Evolutionary conservation across 129 eudicot genomes (phyloP), one percentile per base, ranked within the genome.

Genomic region (Pulicaria dysenterica): DNA sequence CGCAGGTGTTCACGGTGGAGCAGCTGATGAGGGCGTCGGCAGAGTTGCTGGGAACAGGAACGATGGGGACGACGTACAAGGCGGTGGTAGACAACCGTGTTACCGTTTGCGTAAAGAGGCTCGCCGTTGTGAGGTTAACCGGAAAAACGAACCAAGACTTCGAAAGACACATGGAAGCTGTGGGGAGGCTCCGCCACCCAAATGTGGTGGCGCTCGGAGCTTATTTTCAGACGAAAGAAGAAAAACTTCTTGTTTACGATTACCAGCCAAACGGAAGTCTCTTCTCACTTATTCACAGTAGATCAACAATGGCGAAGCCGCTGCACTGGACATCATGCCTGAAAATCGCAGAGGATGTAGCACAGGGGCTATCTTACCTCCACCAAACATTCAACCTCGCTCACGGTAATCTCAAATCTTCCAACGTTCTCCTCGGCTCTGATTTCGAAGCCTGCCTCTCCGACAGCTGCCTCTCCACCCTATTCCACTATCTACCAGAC

Each of bases 251-350:
- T 66, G 81, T 94, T 16, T 90, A 74, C 64, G 96, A 92, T 71
- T 89, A 92, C 62, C 93, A 92, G 24, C 82, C 94, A 9, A 92
- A 89, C 70, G 97, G 97, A 77, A 92, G 91, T 49, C 83, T 92
- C 36, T 84, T 74, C 64, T 84, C 96, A 8, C 93, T 92, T 11
- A 83, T 92, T 56, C 94, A 85, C 66, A 93, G 97, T 88, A 90
- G 86, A 71, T 94, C 99, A 37, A 51, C 83, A 11, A 77, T 70
- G 75, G 92, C 96, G 0, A 90, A 85, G 61, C 96, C 96, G 8
- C 84, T 92, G 9, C 97, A 92, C 72, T 92, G 97, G 97, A 92
- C 96, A 24, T 92, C 97, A 60, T 92, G 97, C 75, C 61, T 92
- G 69, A 92, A 92, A 77, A 92, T 92, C 70, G 96, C 97, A 16